phyloP scores from a whole-genome alignment of 495 filamentous ascomycete genomes.

The Bacidia rubella region DNA sequence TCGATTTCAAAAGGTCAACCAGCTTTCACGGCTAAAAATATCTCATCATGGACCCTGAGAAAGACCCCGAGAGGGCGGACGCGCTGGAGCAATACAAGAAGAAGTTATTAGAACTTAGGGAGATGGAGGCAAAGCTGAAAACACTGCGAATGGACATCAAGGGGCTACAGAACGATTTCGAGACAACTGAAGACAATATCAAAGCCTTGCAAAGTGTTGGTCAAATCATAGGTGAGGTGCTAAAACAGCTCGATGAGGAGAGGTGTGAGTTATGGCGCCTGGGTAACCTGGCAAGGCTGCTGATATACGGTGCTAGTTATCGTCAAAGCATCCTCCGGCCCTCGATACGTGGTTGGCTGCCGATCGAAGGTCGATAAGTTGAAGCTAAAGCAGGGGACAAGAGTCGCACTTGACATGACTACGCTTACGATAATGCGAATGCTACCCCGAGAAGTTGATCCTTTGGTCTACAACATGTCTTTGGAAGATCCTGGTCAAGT shows the following conservation, averaged over 20 bases:
- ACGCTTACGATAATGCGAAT: constrained; percentile 99
- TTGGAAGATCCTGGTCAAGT: constrained; percentile 95
- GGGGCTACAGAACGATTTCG: constrained; percentile 83
- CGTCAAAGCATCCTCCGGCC: constrained; percentile 89
- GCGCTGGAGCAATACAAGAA: constrained; percentile 80
- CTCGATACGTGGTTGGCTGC: constrained; percentile 96
- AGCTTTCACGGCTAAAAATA: too few species aligned
- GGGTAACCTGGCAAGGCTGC: not conserved
- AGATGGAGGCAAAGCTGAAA: constrained; percentile 97
- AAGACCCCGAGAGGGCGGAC: constrained; percentile 58
- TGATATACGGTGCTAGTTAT: constrained; percentile 35
- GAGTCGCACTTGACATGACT: constrained; percentile 98
- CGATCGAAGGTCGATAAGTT: constrained; percentile 93
- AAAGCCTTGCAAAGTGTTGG: constrained; percentile 98
- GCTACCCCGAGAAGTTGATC: constrained; percentile 96
- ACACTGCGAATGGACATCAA: constrained; percentile 86
- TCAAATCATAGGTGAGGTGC: constrained; percentile 96
- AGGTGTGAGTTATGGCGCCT: constrained; percentile 52
- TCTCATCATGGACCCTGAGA: constrained; percentile 35
- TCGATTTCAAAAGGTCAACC: too few species aligned
- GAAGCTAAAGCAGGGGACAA: constrained; percentile 95
- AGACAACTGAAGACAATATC: constrained; percentile 97
- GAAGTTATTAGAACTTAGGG: constrained; percentile 88
- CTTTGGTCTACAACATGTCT: constrained; percentile 99
- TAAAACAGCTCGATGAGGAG: constrained; percentile 98